phyloP scores from a whole-genome alignment of 129 eudicot genomes.

The Calendula officinalis region DNA sequence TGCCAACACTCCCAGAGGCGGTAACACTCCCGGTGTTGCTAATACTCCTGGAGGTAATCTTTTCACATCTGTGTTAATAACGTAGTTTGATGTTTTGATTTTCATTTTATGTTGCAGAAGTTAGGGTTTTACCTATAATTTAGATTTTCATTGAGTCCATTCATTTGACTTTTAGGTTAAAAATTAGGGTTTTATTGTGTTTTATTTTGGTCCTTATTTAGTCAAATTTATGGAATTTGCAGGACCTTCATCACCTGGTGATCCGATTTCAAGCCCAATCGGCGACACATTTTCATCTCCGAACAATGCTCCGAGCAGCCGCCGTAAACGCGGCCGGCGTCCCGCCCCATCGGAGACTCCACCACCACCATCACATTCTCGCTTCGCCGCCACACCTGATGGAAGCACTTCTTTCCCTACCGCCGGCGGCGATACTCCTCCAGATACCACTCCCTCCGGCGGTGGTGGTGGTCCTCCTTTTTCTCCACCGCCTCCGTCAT shows the following conservation, averaged over 20 bases:
- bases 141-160: too few species aligned
- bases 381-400: slow-evolving; percentile 49
- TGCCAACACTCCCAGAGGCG: too few species aligned
- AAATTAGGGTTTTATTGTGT: background rate
- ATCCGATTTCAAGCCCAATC: slow-evolving; percentile 60
- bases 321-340: slow-evolving; percentile 52
- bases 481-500: too few species aligned
- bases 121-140: too few species aligned
- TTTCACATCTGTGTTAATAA: slow-evolving; percentile 2
- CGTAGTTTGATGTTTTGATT: background rate
- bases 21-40: slow-evolving; percentile 31
- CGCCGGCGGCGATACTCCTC: too few species aligned
- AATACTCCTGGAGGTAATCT: slow-evolving; percentile 42
- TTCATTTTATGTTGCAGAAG: background rate
- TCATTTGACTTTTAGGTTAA: background rate
- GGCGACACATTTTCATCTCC: slow-evolving; percentile 74
- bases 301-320: slow-evolving; percentile 27
- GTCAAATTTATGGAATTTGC: slow-evolving; percentile 2
- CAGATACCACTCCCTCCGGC: too few species aligned
- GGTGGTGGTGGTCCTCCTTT: too few species aligned
- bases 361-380: slow-evolving; percentile 38
- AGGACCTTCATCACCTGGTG: slow-evolving; percentile 75
- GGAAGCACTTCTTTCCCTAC: background rate
- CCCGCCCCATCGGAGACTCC: slow-evolving; percentile 51
- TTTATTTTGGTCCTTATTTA: background rate